Base-by-base conservation (phyloP, 352 stramenopile species). In the Phytophthora citricola region DNA sequence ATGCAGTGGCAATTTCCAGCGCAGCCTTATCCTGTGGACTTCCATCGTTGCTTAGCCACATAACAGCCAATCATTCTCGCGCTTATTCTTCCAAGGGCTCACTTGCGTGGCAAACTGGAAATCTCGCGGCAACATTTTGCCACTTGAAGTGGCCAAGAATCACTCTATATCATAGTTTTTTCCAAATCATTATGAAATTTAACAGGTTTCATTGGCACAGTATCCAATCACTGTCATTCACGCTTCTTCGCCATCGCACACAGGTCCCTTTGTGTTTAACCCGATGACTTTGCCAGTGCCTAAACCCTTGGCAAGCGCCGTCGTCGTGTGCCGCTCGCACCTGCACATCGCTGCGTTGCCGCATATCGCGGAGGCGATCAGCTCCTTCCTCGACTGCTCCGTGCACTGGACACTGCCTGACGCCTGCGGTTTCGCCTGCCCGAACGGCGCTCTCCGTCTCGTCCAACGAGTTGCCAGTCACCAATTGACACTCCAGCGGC, bases 381-480 rank as follows among this genome's bases (percentile, higher is more conserved):
- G 69, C 64, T 46, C 26, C n/a, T 81, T 76, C 31, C 44, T 78
- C 2, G 73, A 81, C 51, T 48, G 24, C 24, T 76, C 66, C 1
- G 58, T 54, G 20, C 66, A 61, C 41, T 78, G 65, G 69, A 46
- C 64, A 11, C 40, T 81, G 6, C 56, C 64, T 2, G 29, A 44
- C 14, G 72, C 72, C 17, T 75, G 72, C 44, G 65, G 61, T 6
- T 74, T 76, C 39, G 40, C 20, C 20, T 66, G 48, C 20, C 15
- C 58, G 24, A 5, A 44, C 34, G 57, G 65, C 10, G 48, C 65
- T 7, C 39, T 76, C 22, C 54, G 62, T 2, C 63, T 81, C 38
- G 58, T 74, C 3, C 57, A 67, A 29, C 69, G 73, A 10, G 61
- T 81, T 27, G 59, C 59, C 2, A 29, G 10, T 0, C 58, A 67